Evolutionary conservation across 352 stramenopile genomes (phyloP).

Genomic region (Blastocystis sp.): DNA sequence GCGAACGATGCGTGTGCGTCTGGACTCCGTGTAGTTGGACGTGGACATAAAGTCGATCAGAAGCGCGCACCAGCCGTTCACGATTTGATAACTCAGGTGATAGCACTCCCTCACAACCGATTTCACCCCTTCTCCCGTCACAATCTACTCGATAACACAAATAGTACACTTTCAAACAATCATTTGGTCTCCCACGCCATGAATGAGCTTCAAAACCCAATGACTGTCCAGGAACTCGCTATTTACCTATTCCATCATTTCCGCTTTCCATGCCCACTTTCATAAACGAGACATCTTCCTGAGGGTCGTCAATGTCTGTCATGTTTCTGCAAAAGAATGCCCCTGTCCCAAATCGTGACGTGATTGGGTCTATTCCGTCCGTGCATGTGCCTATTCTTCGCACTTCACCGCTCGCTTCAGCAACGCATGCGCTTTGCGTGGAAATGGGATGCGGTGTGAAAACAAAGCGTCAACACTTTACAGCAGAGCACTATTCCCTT

Average conservation of each 20-base stretch:
- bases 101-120: constrained; percentile 45
- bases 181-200: neutral
- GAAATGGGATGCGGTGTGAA: too few relatives aligned
- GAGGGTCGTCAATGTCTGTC: constrained; percentile 37
- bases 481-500: too few relatives aligned
- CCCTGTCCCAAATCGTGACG: too few relatives aligned
- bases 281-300: constrained; percentile 1
- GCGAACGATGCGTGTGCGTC: constrained; percentile 1
- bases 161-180: neutral
- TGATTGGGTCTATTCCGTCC: too few relatives aligned
- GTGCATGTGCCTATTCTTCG: too few relatives aligned
- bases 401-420: too few relatives aligned
- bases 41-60: constrained; percentile 47
- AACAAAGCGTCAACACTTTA: too few relatives aligned
- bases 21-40: neutral
- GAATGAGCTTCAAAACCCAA: constrained; percentile 3
- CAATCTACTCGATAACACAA: neutral
- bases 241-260: neutral
- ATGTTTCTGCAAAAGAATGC: neutral
- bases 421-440: too few relatives aligned
- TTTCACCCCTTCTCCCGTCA: constrained; percentile 46
- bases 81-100: constrained; percentile 50
- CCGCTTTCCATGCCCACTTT: neutral
- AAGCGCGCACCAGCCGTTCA: constrained; percentile 41
- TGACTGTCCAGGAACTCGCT: constrained; percentile 6